Conservation (phyloP, 176 grass and related monocot species). For the Phyllostachys edulis region DNA sequence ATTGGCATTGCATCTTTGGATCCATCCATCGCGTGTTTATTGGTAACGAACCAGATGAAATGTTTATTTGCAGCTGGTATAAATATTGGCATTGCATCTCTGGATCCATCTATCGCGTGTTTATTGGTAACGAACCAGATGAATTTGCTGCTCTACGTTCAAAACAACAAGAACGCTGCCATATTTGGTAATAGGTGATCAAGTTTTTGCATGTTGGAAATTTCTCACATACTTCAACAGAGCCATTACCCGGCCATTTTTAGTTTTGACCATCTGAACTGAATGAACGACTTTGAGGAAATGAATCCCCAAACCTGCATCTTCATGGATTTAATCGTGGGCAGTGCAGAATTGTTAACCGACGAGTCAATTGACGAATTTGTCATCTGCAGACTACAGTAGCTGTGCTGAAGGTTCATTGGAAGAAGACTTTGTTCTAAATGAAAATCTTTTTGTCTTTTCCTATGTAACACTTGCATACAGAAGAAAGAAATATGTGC, state of each 20-base stretch:
- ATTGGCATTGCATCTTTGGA: not conserved
- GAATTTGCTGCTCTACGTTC: not conserved
- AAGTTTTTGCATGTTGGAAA: not conserved
- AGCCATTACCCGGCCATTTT: not conserved
- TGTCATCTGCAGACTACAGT: not conserved
- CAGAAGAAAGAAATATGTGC: conserved; percentile 1
- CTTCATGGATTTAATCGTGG: not conserved
- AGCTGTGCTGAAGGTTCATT: not conserved
- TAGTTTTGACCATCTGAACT: not conserved
- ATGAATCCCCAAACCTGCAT: not conserved
- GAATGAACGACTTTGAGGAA: not conserved
- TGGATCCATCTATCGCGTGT: not conserved
- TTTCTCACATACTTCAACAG: not conserved
- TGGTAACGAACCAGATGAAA: not conserved
- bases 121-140: not conserved
- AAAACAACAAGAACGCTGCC: no score
- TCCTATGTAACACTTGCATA: not conserved
- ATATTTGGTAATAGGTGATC: no score
- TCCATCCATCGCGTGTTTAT: not conserved
- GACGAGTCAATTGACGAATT: not conserved
- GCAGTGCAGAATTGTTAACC: not conserved
- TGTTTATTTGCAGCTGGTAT: no score
- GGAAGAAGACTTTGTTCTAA: not conserved
- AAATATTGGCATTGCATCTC: not conserved
- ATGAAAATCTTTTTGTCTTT: not conserved